Base-by-base conservation (phyloP, 371 early-diverging fungal genomes). In the Lichtheimia corymbifera region DNA sequence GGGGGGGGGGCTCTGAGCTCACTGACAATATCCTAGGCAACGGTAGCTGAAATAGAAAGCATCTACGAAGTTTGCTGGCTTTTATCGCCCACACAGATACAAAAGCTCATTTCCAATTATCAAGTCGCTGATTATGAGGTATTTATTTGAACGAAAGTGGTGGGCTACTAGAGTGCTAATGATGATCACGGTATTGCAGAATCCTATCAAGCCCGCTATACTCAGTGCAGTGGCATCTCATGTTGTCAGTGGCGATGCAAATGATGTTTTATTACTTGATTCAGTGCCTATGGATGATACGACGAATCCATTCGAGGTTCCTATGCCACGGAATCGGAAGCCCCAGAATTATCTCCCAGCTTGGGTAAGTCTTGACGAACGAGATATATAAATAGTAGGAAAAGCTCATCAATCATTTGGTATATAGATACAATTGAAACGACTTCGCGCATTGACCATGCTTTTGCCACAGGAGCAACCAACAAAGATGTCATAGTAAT, bases 1-100 rank as follows among this genome's bases (percentile, higher is more conserved):
- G 22, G 22, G 22, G n/a, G n/a, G n/a, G n/a, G n/a, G n/a, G n/a
- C n/a, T n/a, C 28, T 7, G 7, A 5, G 5, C 35, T 35, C 2
- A 35, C 9, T 11, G 2, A 9, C 1, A 4, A 9, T 35, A 6
- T 2, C 9, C 2, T 9, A 35, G 35, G 35, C 43, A 27, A 27
- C 57, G 4, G 77, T 90, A 50, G 87, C 87, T 50, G 95, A 97
- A 67, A 88, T 96, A 56, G 95, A 95, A 66, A 92, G 91, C 53
- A 92, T 97, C 62, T 94, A 93, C 53, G 96, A 95, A 61, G 91
- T 93, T 28, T 96, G 96, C 77, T 93, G 91, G 84, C 74, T 94
- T 67, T 80, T 97, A 65, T 92, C 91, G 52, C 89, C 93, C 1
- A 87, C 91, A 1, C 96, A 96, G 77, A 90, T 97, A 68, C 93